Percentiles rank a stretch among this genome's conserved stretches.
phyloP scores from a whole-genome alignment of 176 grass and related monocot genomes.

The Alloteropsis semialata region DNA sequence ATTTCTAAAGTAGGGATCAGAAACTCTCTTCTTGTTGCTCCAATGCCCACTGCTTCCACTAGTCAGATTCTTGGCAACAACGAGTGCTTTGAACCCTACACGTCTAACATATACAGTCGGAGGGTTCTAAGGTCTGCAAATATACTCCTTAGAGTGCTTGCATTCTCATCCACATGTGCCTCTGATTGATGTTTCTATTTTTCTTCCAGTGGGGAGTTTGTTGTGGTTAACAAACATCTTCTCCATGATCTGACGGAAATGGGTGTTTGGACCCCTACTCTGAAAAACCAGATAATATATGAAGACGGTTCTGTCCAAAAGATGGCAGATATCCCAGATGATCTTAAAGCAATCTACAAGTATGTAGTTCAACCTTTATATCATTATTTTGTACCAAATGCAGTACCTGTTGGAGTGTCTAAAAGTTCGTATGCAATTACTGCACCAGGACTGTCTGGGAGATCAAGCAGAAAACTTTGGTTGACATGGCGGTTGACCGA shows the following conservation, averaged over 20 bases:
- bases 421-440: slow-evolving; percentile 2
- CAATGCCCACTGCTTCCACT: slow-evolving; percentile 97
- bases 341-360: slow-evolving; percentile 96
- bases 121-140: slow-evolving; percentile 50
- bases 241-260: slow-evolving; percentile 97
- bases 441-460: slow-evolving; percentile 91
- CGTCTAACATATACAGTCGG: slow-evolving; percentile 24
- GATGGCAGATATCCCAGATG: slow-evolving; percentile 74
- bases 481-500: slow-evolving; percentile 97
- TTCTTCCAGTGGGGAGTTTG: slow-evolving; percentile 85
- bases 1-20: slow-evolving; percentile 80
- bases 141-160: not conserved
- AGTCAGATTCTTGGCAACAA: slow-evolving; percentile 99
- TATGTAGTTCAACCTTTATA: slow-evolving; percentile 29
- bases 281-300: slow-evolving; percentile 96
- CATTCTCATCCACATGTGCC: not conserved
- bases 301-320: slow-evolving; percentile 93
- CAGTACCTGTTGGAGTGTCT: not conserved
- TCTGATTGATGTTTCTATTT: slow-evolving; percentile 4
- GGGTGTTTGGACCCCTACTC: slow-evolving; percentile 74
- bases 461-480: slow-evolving; percentile 98
- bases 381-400: not conserved
- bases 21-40: slow-evolving; percentile 92
- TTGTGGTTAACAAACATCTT: slow-evolving; percentile 98
- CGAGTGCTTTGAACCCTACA: slow-evolving; percentile 48